phyloP scores from a whole-genome alignment of 352 stramenopile genomes.

The Globisporangium acanthophoron region DNA sequence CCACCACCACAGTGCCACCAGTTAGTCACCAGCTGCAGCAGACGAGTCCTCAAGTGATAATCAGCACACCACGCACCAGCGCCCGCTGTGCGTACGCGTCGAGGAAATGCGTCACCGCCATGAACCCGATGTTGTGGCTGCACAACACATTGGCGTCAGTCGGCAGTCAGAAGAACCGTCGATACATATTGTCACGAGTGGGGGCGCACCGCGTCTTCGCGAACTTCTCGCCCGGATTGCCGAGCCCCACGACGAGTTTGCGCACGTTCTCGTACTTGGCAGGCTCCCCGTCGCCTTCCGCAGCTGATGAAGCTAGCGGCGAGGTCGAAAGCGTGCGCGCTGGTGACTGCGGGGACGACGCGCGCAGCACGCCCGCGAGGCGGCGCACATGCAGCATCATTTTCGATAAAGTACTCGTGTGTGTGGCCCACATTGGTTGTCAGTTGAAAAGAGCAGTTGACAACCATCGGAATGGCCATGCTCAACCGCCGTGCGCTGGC shows the following conservation, averaged over 20 bases:
- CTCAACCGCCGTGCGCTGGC: constrained; percentile 50
- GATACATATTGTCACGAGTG: background rate
- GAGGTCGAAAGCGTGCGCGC: background rate
- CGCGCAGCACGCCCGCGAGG: background rate
- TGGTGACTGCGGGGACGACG: background rate
- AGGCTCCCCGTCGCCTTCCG: background rate
- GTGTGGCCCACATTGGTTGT: constrained; percentile 4
- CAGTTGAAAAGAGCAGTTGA: background rate
- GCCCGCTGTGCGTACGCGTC: constrained; percentile 54
- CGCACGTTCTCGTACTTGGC: constrained; percentile 63
- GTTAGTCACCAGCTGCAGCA: background rate
- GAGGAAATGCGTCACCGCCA: constrained; percentile 61
- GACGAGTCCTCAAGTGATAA: background rate
- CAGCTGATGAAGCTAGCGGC: background rate
- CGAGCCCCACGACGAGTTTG: constrained; percentile 81
- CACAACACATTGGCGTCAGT: background rate
- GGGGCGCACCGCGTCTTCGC: constrained; percentile 51
- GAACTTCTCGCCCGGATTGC: constrained; percentile 82
- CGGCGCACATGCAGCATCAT: background rate
- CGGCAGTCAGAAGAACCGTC: background rate
- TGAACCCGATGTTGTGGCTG: constrained; percentile 80
- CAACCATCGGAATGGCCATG: background rate
- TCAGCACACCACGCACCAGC: constrained; percentile 27
- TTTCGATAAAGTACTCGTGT: background rate
- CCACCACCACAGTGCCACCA: too few relatives aligned